Evolutionary conservation across 768 basidiomycete genomes (phyloP).

Genomic region (Cyclocybe cylindracea): DNA sequence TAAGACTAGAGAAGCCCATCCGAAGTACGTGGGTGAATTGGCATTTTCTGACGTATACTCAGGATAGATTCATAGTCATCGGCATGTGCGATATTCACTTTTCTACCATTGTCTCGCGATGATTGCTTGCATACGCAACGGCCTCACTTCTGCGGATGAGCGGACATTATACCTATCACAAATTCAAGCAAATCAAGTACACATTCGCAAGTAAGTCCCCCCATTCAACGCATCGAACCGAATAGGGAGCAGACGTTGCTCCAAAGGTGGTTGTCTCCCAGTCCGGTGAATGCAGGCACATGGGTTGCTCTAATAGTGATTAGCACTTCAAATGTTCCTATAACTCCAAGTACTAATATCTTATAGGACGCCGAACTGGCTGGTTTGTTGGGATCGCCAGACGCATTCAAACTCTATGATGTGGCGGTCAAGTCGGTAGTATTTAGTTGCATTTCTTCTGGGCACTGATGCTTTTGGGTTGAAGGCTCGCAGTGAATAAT

Average conservation of each 20-base stretch:
- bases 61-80: slow-evolving; percentile 44
- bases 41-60: background rate
- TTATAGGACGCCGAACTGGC: slow-evolving; percentile 70
- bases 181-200: slow-evolving; percentile 59
- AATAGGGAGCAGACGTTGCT: background rate
- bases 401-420: slow-evolving; percentile 69
- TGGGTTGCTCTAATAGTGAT: slow-evolving; percentile 70
- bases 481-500: slow-evolving; percentile 61
- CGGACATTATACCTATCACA: slow-evolving; percentile 52
- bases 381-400: slow-evolving; percentile 51
- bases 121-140: slow-evolving; percentile 57
- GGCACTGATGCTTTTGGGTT: background rate
- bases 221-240: background rate
- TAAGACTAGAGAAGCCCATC: slow-evolving; percentile 56
- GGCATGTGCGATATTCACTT: slow-evolving; percentile 65
- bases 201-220: slow-evolving; percentile 54
- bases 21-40: slow-evolving; percentile 53
- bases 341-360: background rate
- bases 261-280: slow-evolving; percentile 66
- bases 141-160: slow-evolving; percentile 32
- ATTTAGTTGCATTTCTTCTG: background rate
- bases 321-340: background rate
- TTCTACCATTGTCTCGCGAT: slow-evolving; percentile 75
- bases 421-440: slow-evolving; percentile 62
- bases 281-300: slow-evolving; percentile 66